Evolutionary conservation across 768 basidiomycete species (phyloP).

Genomic region (Mrakia gelida): DNA sequence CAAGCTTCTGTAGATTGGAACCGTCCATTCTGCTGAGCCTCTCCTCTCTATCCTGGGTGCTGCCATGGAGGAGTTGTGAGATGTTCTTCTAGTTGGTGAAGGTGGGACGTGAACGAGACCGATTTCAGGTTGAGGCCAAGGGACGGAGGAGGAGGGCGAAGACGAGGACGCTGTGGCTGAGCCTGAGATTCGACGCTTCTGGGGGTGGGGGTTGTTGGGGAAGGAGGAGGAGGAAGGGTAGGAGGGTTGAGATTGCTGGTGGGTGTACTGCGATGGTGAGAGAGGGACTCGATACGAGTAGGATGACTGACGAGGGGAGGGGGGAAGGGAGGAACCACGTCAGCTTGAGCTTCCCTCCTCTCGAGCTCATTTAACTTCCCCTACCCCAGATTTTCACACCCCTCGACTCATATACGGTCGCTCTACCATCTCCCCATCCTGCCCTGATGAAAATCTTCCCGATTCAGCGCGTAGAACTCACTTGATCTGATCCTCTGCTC

Average conservation of each 20-base stretch:
- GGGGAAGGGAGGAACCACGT: background rate
- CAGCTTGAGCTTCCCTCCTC: background rate
- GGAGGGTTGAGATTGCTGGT: background rate
- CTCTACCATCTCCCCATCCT: too few species aligned
- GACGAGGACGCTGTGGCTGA: background rate
- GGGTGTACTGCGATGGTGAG: background rate
- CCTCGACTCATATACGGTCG: too few species aligned
- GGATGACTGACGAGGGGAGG: background rate
- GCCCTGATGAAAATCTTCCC: background rate
- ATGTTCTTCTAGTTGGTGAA: background rate
- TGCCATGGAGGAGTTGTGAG: background rate
- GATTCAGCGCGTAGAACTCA: background rate
- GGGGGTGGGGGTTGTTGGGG: background rate
- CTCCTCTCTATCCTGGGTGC: background rate
- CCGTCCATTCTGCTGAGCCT: slow-evolving; percentile 8
- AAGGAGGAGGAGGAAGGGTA: background rate
- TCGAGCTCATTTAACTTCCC: background rate
- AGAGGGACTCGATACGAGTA: background rate
- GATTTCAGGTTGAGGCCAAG: background rate
- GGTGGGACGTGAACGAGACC: background rate
- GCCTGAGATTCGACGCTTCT: background rate
- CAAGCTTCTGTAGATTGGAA: background rate
- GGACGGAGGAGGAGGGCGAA: background rate
- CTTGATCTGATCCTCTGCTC: background rate
- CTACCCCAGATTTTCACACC: too few species aligned